Percentiles rank a stretch among this genome's conserved stretches.
Conservation (phyloP, 78 protist species). For the Diacronema lutheri region DNA sequence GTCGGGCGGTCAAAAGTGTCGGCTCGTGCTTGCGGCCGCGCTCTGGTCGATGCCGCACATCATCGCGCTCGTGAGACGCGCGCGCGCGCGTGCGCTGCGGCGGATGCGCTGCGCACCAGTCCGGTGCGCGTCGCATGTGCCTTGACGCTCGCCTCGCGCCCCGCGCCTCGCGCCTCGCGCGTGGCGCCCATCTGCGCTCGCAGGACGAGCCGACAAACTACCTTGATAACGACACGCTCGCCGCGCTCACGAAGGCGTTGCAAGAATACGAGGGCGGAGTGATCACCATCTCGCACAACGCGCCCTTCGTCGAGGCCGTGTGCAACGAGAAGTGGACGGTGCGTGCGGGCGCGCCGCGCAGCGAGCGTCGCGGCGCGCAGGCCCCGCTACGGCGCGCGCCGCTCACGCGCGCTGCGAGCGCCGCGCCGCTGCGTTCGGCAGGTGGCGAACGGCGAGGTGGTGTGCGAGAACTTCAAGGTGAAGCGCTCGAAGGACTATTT, state of each 20-base stretch:
- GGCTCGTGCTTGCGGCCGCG: slow-evolving; percentile 42
- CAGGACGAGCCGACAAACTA: slow-evolving; percentile 51
- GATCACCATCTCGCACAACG: slow-evolving; percentile 1
- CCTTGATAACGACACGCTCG: slow-evolving; percentile 36
- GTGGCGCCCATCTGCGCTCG: no score
- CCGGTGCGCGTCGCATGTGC: no score
- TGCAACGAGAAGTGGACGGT: slow-evolving; percentile 8
- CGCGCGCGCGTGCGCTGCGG: no score
- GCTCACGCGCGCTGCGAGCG: no score
- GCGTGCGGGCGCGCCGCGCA: not conserved
- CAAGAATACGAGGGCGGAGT: slow-evolving; percentile 14
- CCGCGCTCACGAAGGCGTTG: slow-evolving; percentile 14
- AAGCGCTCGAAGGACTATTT: no score
- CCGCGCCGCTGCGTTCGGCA: no score
- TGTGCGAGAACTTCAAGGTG: no score
- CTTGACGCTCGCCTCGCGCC: no score
- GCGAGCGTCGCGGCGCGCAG: not conserved
- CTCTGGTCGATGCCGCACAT: slow-evolving; percentile 5
- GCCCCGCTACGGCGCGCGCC: not conserved
- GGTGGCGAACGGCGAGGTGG: no score
- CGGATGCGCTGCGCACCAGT: no score
- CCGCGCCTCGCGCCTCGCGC: no score
- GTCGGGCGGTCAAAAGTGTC: slow-evolving; percentile 36
- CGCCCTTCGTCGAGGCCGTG: not conserved
- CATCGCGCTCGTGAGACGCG: not conserved